These are phyloP conservation scores for Coniochaeta prunicola DNA, from an alignment of 2,329 filamentous ascomycete genomes.

Conservation along the genomic window DNA sequence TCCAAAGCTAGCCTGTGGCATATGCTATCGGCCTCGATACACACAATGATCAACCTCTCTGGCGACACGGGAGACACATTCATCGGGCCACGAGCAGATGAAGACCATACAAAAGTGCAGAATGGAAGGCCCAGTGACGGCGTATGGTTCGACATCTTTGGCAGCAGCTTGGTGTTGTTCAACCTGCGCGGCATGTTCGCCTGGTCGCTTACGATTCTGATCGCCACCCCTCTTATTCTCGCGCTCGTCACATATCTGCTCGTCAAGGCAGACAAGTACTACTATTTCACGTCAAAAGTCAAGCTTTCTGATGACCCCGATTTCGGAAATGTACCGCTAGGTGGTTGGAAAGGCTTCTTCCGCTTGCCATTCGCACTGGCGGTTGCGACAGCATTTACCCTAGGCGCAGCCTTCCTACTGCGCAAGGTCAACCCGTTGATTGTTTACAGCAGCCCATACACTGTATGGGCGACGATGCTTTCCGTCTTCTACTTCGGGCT, in stretches of 20 bases:
- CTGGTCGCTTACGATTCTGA: slow-evolving; percentile 74
- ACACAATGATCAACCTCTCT: slow-evolving; percentile 65
- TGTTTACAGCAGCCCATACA: slow-evolving; percentile 81
- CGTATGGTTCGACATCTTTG: slow-evolving; percentile 94
- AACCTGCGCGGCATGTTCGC: slow-evolving; percentile 79
- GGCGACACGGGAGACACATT: slow-evolving; percentile 62
- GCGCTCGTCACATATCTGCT: slow-evolving; percentile 63
- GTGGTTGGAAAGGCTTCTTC: slow-evolving; percentile 76
- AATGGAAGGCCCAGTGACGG: slow-evolving; percentile 61
- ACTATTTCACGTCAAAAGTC: slow-evolving; percentile 65
- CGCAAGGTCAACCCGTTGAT: slow-evolving; percentile 83
- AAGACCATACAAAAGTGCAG: slow-evolving; percentile 51
- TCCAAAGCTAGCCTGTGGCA: slow-evolving; percentile 74
- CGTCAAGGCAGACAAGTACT: slow-evolving; percentile 71
- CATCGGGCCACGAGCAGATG: slow-evolving; percentile 47
- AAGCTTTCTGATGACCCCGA: slow-evolving; percentile 52
- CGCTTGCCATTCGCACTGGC: slow-evolving; percentile 72
- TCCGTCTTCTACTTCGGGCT: slow-evolving; percentile 72
- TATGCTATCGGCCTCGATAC: slow-evolving; percentile 81
- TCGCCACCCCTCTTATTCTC: slow-evolving; percentile 69
- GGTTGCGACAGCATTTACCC: slow-evolving; percentile 58
- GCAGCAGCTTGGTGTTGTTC: slow-evolving; percentile 70
- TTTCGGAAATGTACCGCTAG: slow-evolving; percentile 49
- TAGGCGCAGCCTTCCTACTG: slow-evolving; percentile 68
- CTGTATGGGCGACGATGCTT: slow-evolving; percentile 83